phyloP scores from a whole-genome alignment of 2,329 filamentous ascomycete species.

The Colletotrichum brevisporum region DNA sequence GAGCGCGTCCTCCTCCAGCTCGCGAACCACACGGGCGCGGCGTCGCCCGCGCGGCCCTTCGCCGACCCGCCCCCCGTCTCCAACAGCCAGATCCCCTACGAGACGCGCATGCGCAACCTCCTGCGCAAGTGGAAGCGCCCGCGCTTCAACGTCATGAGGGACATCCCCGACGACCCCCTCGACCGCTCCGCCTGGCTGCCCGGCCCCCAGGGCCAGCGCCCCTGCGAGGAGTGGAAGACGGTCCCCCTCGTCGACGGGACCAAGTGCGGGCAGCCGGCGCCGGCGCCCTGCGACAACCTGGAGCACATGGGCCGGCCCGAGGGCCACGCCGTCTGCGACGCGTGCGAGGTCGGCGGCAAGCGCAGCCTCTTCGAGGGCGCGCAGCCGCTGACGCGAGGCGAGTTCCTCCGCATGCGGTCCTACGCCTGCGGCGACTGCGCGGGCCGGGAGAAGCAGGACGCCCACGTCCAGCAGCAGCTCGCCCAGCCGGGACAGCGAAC shows the following conservation, averaged over 20 bases:
- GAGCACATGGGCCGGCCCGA: slow-evolving; percentile 28
- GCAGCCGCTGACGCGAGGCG: slow-evolving; percentile 36
- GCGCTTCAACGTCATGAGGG: slow-evolving; percentile 32
- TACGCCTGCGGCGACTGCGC: slow-evolving; percentile 54
- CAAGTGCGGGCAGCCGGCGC: background rate
- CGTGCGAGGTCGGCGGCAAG: slow-evolving; percentile 46
- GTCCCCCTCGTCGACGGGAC: background rate
- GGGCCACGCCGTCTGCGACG: slow-evolving; percentile 42
- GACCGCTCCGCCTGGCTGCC: background rate
- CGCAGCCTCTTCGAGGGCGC: slow-evolving; percentile 39
- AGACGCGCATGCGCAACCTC: slow-evolving; percentile 9
- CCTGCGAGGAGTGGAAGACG: slow-evolving; percentile 28
- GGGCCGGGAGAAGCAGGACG: background rate
- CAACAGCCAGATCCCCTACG: slow-evolving; percentile 5
- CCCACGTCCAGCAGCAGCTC: background rate
- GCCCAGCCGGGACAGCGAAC: too few relatives aligned
- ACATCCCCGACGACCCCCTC: slow-evolving; percentile 35
- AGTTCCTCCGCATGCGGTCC: slow-evolving; percentile 52
- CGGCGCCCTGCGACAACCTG: slow-evolving; percentile 42
- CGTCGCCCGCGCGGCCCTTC: slow-evolving; percentile 12
- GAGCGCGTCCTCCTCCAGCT: slow-evolving; percentile 25
- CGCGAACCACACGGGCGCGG: background rate
- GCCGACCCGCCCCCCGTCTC: background rate
- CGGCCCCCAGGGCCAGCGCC: background rate
- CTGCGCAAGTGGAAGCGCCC: slow-evolving; percentile 35